A percentile compares a stretch with the other conserved stretches of the same genome.
Conservation (phyloP, 140 eudicot species). For the Anethum foeniculum region DNA sequence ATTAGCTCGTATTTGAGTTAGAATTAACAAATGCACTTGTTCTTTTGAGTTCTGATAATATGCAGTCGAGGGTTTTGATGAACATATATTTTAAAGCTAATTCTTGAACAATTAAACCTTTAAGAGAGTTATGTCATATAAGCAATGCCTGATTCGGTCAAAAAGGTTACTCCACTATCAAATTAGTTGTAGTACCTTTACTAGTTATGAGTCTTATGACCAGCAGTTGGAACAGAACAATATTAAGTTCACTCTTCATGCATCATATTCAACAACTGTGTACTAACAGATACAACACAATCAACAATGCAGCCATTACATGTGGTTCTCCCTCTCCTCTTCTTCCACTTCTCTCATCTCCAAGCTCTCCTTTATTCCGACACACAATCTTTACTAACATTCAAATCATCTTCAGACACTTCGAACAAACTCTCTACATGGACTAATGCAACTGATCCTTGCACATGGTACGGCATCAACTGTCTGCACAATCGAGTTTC, state of each 20-base stretch:
- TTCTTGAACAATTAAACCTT: no score
- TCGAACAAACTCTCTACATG: constrained; percentile 41
- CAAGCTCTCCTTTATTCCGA: constrained; percentile 41
- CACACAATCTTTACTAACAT: constrained; percentile 36
- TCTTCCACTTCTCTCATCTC: constrained; percentile 33
- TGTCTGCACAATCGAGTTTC: constrained; percentile 63
- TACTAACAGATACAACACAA: background rate
- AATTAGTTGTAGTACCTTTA: background rate
- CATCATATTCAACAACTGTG: background rate
- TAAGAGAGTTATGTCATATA: no score
- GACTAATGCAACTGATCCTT: constrained; percentile 41
- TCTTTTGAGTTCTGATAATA: no score
- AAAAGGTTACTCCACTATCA: background rate
- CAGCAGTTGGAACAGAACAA: background rate
- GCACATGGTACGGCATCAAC: constrained; percentile 54
- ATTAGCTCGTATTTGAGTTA: no score
- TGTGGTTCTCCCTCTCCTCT: constrained; percentile 18
- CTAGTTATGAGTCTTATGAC: background rate
- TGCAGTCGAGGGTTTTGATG: no score
- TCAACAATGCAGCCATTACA: constrained; percentile 18
- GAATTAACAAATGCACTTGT: no score
- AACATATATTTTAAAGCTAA: no score
- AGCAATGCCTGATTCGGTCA: background rate
- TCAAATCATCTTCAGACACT: constrained; percentile 54
- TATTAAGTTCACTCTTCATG: background rate